Base-by-base conservation (phyloP, 2,329 filamentous ascomycete genomes). In the Aureobasidium mangrovei region DNA sequence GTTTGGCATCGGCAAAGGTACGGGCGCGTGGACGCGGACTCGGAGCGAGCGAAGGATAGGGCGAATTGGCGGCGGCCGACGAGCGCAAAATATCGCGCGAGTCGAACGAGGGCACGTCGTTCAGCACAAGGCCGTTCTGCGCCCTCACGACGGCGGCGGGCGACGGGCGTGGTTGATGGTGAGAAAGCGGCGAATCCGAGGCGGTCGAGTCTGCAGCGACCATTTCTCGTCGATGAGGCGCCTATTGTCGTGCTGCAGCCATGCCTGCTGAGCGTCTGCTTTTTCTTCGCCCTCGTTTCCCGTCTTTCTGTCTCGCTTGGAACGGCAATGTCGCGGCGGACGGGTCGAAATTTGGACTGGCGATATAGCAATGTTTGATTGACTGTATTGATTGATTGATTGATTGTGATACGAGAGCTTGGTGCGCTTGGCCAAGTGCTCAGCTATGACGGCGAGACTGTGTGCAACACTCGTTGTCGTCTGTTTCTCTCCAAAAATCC, bases 11-110 rank as follows among this genome's bases (percentile, higher is more conserved):
- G 40, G 66, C 69, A 58, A 70, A 68, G 28, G 72, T 72, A 52
- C 73, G 68, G 56, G 74, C 74, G 55, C 72, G 65, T 39, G 67
- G 67, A 60, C 72, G 64, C 35, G 70, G 64, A 64, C 67, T 64
- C 29, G 56, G 41, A 38, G 56, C 53, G 29, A 51, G 28, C 28
- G 28, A 31, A 27, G 57, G 57, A 60, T 61, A 67, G 24, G 68
- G 64, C 42, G 62, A 58, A 29, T 58, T 48, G 7, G 39, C 26
- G 7, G 9, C 38, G 5, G 33, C 56, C 29, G 46, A 44, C 9
- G 53, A 53, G 10, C 60, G 57, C 12, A 62, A 38, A 28, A 61
- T 42, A 33, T 54, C 51, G 38, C 51, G 58, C 35, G 56, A 42
- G 43, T 62, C 60, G 51, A 58, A 60, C 7, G 47, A 56, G 26